A percentile compares a stretch with the other conserved stretches of the same genome.
Conservation (phyloP, 345 rosid genomes). For the Kandelia obovata region DNA sequence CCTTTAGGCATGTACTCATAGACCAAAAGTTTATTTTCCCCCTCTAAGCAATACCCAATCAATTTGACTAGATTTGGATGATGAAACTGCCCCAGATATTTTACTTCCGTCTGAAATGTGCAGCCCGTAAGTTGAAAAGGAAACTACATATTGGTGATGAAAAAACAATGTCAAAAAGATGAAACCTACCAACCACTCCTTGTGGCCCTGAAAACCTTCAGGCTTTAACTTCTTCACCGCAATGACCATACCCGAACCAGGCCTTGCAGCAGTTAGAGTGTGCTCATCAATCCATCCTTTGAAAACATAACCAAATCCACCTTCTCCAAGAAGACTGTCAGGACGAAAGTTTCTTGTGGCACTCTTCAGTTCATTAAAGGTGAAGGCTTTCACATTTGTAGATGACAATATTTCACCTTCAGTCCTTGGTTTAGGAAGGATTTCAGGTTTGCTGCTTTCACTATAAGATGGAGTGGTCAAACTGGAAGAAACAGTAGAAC, state of each 20-base stretch:
- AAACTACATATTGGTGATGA: neutral
- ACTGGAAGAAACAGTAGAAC: slow-evolving; percentile 27
- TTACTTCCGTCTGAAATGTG: slow-evolving; percentile 60
- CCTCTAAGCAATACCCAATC: slow-evolving; percentile 67
- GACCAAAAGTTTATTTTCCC: slow-evolving; percentile 67
- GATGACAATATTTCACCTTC: slow-evolving; percentile 51
- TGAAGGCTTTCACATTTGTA: slow-evolving; percentile 53
- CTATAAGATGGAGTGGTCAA: slow-evolving; percentile 4
- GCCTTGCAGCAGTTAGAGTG: slow-evolving; percentile 33
- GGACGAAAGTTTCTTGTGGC: slow-evolving; percentile 66
- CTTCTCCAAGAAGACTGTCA: slow-evolving; percentile 73
- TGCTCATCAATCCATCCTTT: slow-evolving; percentile 69
- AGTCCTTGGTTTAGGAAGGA: slow-evolving; percentile 28
- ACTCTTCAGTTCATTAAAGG: slow-evolving; percentile 45
- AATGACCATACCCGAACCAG: slow-evolving; percentile 48
- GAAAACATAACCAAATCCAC: slow-evolving; percentile 84
- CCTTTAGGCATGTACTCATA: slow-evolving; percentile 81
- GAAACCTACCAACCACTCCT: slow-evolving; percentile 78
- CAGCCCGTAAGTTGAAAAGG: slow-evolving; percentile 1
- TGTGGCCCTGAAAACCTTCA: slow-evolving; percentile 76
- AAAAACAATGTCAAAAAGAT: neutral
- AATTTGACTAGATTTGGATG: slow-evolving; percentile 79
- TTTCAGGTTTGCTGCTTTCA: slow-evolving; percentile 22
- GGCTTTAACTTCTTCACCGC: slow-evolving; percentile 76
- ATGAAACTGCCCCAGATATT: slow-evolving; percentile 64